Percentiles rank a stretch among this genome's conserved stretches.
Evolutionary conservation across 2,329 filamentous ascomycete species (phyloP).

Genomic region (Ceratocystis cubensis): DNA sequence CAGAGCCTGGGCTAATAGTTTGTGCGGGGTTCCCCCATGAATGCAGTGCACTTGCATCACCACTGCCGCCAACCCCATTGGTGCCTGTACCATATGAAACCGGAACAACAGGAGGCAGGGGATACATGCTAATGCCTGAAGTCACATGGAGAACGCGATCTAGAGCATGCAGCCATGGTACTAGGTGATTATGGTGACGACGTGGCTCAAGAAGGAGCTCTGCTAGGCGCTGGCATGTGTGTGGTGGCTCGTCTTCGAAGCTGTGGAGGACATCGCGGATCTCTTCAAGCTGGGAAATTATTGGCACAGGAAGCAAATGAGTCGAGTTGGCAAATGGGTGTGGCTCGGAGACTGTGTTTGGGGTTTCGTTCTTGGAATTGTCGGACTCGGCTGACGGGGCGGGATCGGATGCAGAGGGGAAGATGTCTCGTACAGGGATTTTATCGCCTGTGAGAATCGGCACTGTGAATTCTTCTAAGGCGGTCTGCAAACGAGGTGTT

Average conservation of each 20-base stretch:
- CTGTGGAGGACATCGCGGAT: constrained; percentile 50
- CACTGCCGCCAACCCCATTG: constrained; percentile 30
- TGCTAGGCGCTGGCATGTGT: constrained; percentile 82
- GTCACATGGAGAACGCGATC: constrained; percentile 86
- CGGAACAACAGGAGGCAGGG: constrained; percentile 53
- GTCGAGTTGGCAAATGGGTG: constrained; percentile 24
- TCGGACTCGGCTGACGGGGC: constrained; percentile 28
- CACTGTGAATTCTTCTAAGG: constrained; percentile 12
- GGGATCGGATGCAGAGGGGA: constrained; percentile 21
- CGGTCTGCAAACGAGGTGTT: constrained; percentile 4
- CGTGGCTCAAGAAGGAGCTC: constrained; percentile 71
- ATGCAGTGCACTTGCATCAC: constrained; percentile 24
- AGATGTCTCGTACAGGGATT: constrained; percentile 15
- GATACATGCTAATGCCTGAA: constrained; percentile 67
- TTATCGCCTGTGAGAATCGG: constrained; percentile 17
- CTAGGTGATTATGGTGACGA: constrained; percentile 67
- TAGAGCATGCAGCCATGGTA: constrained; percentile 78
- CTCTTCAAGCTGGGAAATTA: constrained; percentile 48
- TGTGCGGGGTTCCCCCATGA: constrained; percentile 38
- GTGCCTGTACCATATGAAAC: constrained; percentile 50
- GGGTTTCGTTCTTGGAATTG: constrained; percentile 26
- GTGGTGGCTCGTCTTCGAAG: constrained; percentile 67
- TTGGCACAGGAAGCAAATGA: constrained; percentile 47
- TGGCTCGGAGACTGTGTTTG: constrained; percentile 21
- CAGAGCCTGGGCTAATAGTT: constrained; percentile 52